Percentiles rank a stretch among this genome's conserved stretches.
Conservation (phyloP, 148 eudicot genomes). For the Salicornia ramosissima region DNA sequence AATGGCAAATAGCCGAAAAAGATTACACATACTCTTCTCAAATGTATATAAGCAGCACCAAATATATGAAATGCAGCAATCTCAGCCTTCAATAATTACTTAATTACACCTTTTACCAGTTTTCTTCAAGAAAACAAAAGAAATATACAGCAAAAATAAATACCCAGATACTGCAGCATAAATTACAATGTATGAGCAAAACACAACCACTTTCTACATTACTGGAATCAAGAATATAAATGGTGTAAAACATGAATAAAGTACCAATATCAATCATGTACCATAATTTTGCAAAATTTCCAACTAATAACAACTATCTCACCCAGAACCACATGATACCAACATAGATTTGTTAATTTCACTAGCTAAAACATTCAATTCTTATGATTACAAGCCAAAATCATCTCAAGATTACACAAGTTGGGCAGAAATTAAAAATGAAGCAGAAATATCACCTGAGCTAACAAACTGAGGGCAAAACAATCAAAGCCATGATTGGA, state of each 20-base stretch:
- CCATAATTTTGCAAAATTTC: background rate
- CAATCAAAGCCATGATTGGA: slow-evolving; percentile 62
- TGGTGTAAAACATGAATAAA: background rate
- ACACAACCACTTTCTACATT: background rate
- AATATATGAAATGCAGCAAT: background rate
- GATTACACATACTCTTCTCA: too few relatives aligned
- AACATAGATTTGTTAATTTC: background rate
- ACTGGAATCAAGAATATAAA: background rate
- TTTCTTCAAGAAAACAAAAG: background rate
- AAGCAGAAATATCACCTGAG: slow-evolving; percentile 45
- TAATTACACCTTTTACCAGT: background rate
- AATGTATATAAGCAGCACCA: too few relatives aligned
- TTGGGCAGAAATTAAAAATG: background rate
- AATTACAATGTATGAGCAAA: too few relatives aligned
- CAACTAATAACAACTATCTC: background rate
- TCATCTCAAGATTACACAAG: background rate
- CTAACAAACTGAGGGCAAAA: slow-evolving; percentile 76
- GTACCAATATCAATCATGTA: background rate
- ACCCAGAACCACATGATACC: background rate
- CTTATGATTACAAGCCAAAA: background rate
- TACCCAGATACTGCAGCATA: too few relatives aligned
- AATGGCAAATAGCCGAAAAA: too few relatives aligned
- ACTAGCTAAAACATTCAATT: background rate
- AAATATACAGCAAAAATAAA: background rate
- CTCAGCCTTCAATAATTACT: background rate